These are phyloP conservation scores for Agaricales sp. DNA, from an alignment of 1,284 basidiomycete genomes.

Conservation along the genomic window DNA sequence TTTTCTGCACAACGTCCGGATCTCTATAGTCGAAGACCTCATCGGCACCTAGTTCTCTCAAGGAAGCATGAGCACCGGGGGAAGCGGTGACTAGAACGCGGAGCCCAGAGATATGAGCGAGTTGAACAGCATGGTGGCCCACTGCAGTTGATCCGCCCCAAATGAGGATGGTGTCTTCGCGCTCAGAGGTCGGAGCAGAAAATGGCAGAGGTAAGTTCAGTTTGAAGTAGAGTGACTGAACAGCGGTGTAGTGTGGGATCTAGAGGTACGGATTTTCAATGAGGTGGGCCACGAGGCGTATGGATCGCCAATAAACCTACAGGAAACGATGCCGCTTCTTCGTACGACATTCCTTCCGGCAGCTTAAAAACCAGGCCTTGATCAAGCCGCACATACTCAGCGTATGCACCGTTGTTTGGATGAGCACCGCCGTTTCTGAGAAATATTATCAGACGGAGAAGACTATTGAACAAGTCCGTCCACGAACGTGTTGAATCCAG, in stretches of 20 bases:
- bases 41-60: conserved; percentile 29
- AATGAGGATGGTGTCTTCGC: conserved; percentile 9
- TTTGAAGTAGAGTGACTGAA: conserved; percentile 9
- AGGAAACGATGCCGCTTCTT: conserved; percentile 6
- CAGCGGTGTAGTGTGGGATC: conserved; percentile 11
- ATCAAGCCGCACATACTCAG: background rate
- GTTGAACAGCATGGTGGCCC: conserved; percentile 30
- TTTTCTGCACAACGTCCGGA: conserved; percentile 14
- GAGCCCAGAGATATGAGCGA: conserved; percentile 24
- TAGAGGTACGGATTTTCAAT: background rate
- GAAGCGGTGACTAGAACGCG: conserved; percentile 30
- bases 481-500: background rate
- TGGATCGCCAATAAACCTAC: background rate
- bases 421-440: background rate
- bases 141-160: conserved; percentile 29
- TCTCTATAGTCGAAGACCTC: conserved; percentile 24
- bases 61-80: conserved; percentile 24
- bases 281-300: background rate
- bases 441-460: no score
- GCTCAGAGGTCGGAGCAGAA: conserved; percentile 1
- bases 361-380: background rate
- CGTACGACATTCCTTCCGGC: conserved; percentile 7
- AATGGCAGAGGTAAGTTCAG: conserved; percentile 9
- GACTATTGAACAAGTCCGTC: no score
- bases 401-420: background rate